phyloP scores from a whole-genome alignment of 257 asterid species.

The Solanum sitiens region DNA sequence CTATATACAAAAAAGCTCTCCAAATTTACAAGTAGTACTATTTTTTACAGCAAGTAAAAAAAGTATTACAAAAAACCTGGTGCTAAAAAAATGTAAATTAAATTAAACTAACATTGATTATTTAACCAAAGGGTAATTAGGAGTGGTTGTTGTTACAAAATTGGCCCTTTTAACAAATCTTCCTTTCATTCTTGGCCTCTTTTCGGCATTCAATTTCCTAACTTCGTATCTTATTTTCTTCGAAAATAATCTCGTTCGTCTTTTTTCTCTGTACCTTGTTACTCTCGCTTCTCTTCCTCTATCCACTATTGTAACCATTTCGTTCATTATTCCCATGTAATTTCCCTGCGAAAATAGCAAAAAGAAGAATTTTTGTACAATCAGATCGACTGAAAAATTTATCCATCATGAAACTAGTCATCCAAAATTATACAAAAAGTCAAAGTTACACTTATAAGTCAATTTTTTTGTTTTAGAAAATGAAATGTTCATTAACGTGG shows the following conservation, averaged over 20 bases:
- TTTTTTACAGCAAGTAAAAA: not conserved
- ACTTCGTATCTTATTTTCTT: conserved; percentile 94
- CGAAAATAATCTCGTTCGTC: conserved; percentile 76
- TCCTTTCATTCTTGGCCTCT: conserved; percentile 97
- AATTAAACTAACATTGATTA: conserved; percentile 14
- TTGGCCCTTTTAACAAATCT: conserved; percentile 75
- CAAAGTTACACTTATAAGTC: not conserved
- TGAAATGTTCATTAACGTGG: not conserved
- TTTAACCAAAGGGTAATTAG: conserved; percentile 20
- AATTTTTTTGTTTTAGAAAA: not conserved
- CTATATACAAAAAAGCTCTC: not conserved
- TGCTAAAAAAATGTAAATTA: not conserved
- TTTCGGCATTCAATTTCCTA: conserved; percentile 85
- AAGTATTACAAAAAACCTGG: not conserved
- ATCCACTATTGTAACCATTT: conserved; percentile 17
- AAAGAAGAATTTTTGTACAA: not conserved
- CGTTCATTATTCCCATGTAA: conserved; percentile 25
- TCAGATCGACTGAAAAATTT: not conserved
- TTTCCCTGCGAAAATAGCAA: conserved; percentile 22
- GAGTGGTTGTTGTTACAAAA: conserved; percentile 20
- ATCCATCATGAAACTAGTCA: not conserved
- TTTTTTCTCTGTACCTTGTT: conserved; percentile 72
- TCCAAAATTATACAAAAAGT: not conserved
- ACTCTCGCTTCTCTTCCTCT: conserved; percentile 86
- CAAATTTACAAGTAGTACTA: not conserved